These are phyloP conservation scores for Talaromyces ruber DNA, from an alignment of 495 filamentous ascomycete species.

Conservation along the genomic window DNA sequence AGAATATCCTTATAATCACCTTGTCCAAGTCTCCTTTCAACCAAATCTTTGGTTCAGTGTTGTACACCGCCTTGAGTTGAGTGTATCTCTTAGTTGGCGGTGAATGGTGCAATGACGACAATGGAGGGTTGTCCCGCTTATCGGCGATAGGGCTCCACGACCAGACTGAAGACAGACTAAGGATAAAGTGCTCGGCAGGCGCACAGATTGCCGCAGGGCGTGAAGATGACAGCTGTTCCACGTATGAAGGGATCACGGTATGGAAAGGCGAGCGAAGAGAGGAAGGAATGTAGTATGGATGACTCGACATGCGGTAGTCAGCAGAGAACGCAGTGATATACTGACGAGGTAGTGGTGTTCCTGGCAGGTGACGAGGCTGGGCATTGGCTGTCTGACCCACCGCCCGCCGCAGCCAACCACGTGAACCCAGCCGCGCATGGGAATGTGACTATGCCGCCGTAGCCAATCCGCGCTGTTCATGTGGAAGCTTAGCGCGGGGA, in stretches of 20 bases:
- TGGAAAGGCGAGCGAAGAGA: neutral
- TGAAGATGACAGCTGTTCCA: neutral
- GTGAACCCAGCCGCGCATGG: slow-evolving; percentile 19
- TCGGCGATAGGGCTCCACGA: slow-evolving; percentile 5
- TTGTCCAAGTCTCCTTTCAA: neutral
- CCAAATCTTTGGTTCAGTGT: neutral
- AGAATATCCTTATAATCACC: neutral
- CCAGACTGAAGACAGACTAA: slow-evolving; percentile 11
- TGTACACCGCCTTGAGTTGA: neutral
- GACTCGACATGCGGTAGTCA: neutral
- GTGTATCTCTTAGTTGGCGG: neutral
- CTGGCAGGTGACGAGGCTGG: slow-evolving; percentile 33
- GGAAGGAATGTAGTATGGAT: slow-evolving; percentile 3
- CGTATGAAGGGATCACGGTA: slow-evolving; percentile 7
- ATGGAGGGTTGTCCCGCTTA: slow-evolving; percentile 12
- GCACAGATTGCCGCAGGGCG: neutral
- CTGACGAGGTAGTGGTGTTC: neutral
- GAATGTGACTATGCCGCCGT: neutral
- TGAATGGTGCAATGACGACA: neutral
- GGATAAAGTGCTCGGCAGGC: slow-evolving; percentile 1
- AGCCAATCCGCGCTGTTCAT: neutral
- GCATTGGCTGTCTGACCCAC: slow-evolving; percentile 23
- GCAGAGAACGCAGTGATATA: neutral
- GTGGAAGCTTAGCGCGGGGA: neutral
- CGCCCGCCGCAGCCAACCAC: slow-evolving; percentile 16